Conservation (phyloP, 306 rosid species). For the Argentina anserina region DNA sequence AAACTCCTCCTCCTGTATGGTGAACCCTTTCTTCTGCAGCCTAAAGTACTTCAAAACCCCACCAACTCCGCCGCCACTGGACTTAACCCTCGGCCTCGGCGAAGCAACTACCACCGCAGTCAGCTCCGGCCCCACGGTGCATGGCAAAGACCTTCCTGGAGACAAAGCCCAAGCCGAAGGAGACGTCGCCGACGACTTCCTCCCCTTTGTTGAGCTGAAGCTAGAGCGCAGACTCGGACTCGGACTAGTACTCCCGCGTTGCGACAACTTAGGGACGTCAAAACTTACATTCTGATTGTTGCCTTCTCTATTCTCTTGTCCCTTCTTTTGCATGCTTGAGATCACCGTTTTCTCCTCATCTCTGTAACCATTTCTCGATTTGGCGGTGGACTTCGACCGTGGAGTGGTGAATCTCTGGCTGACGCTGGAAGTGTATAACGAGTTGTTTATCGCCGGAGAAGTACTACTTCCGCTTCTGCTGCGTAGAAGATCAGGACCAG, state of each 20-base stretch:
- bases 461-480: slow-evolving; percentile 39
- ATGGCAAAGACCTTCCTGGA: slow-evolving; percentile 45
- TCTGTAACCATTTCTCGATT: slow-evolving; percentile 24
- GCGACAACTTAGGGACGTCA: slow-evolving; percentile 16
- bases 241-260: slow-evolving; percentile 30
- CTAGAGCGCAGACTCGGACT: background rate
- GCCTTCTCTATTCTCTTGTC: slow-evolving; percentile 25
- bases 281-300: background rate
- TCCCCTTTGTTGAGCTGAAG: slow-evolving; percentile 29
- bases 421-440: slow-evolving; percentile 7
- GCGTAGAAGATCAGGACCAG: slow-evolving; percentile 40
- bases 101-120: background rate
- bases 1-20: slow-evolving; percentile 43
- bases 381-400: slow-evolving; percentile 49
- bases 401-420: slow-evolving; percentile 20
- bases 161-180: slow-evolving; percentile 89
- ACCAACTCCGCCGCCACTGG: slow-evolving; percentile 14
- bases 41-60: slow-evolving; percentile 65
- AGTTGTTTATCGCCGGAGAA: slow-evolving; percentile 24
- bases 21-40: slow-evolving; percentile 45
- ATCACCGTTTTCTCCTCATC: slow-evolving; percentile 17
- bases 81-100: slow-evolving; percentile 9
- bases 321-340: slow-evolving; percentile 13
- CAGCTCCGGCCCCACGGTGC: slow-evolving; percentile 7
- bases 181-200: slow-evolving; percentile 1